Evolutionary conservation across 768 basidiomycete species (phyloP), one percentile per base, ranked within the genome.

Genomic region (Boletus reticuloceps): DNA sequence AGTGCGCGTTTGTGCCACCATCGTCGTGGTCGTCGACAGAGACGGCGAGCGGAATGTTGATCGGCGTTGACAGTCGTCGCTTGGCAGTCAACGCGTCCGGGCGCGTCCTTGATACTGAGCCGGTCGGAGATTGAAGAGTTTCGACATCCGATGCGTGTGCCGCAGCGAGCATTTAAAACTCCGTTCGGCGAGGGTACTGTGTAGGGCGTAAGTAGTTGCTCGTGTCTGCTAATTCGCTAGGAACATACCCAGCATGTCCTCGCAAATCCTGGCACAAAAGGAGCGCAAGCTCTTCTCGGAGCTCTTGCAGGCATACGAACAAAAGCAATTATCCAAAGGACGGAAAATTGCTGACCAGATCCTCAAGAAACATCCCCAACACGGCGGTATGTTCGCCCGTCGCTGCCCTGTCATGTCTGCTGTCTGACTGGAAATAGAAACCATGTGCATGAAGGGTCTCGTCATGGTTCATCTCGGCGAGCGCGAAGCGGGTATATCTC

Each of bases 391-490:
- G 83, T 61, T n/a, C 31, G n/a, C 25, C 12, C 17, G 8, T 19
- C 44, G 0, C 10, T 12, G 22, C n/a, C 11, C 31, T 25, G 45
- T 32, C 27, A 16, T 47, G 25, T 43, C 2, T 39, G 32, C 8
- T 51, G 22, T 42, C 49, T 53, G 53, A 53, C 53, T 46, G 36
- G 47, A 16, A 34, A 4, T 66, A 98, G 96, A 98, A 75, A 95
- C 96, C 27, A 72, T 95, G 68, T 94, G 91, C 69, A 94, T 99
- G 91, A 97, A 96, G 69, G 96, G 96, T 2, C 84, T 98, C 47
- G 78, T 97, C 50, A 75, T 88, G 64, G 86, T 85, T 31, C 89
- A 89, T 67, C 84, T 86, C 82, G 91, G 85, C 47, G 79, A 80
- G 67, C 85, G 85, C 57, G 91, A 88, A 29, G 84, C 94, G 60